These are phyloP conservation scores for Silene vulgaris DNA, from an alignment of 179 eudicot species.

Conservation along the genomic window DNA sequence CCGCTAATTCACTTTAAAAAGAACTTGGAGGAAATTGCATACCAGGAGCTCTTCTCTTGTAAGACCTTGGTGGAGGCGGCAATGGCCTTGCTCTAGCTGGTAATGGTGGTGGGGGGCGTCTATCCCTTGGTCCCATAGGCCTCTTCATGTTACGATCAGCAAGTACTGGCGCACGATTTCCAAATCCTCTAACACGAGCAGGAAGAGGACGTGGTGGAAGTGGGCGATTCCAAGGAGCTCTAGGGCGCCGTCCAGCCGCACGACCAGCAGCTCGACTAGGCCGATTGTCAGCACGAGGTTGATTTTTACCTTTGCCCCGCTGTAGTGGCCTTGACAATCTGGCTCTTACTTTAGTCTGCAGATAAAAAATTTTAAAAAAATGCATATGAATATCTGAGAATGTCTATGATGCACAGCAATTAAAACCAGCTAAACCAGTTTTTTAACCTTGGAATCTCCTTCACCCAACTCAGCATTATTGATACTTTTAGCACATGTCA, in stretches of 20 bases:
- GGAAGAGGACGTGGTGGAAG: constrained; percentile 57
- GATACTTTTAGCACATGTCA: constrained; percentile 74
- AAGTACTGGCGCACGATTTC: constrained; percentile 45
- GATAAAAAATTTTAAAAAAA: neutral
- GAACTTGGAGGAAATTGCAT: constrained; percentile 25
- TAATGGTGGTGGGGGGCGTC: constrained; percentile 54
- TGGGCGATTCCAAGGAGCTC: constrained; percentile 76
- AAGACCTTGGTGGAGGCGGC: constrained; percentile 70
- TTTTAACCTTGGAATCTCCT: constrained; percentile 68
- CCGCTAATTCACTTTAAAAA: neutral
- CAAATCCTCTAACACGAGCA: constrained; percentile 43
- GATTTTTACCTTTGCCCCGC: constrained; percentile 68
- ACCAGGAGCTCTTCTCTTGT: constrained; percentile 91
- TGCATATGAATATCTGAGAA: neutral
- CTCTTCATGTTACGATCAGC: constrained; percentile 55
- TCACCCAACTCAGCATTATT: constrained; percentile 87
- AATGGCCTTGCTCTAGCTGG: constrained; percentile 65
- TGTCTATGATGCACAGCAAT: neutral
- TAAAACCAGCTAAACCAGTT: constrained; percentile 15
- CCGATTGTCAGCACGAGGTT: constrained; percentile 47
- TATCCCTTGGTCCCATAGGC: constrained; percentile 50
- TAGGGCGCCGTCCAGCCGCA: constrained; percentile 40
- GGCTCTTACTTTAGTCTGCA: constrained; percentile 83
- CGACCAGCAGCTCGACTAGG: constrained; percentile 47
- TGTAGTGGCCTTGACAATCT: constrained; percentile 86